A percentile compares a stretch with the other conserved stretches of the same genome.
Conservation (phyloP, 495 filamentous ascomycete genomes). For the Pseudomonodictys pantanalensis region DNA sequence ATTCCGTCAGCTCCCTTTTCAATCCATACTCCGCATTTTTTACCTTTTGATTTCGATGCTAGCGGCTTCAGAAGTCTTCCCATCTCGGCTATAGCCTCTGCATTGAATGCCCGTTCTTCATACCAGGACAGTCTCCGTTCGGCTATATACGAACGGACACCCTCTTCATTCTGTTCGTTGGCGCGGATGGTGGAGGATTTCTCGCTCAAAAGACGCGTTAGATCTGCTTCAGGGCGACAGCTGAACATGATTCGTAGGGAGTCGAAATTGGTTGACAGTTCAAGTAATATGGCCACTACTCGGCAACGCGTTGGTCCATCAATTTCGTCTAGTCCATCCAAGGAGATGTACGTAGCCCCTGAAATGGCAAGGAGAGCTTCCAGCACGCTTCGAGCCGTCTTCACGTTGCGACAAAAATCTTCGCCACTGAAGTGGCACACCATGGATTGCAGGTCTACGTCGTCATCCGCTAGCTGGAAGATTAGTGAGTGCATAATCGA, state of each 20-base stretch:
- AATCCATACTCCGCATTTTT: background rate
- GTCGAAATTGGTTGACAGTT: no score
- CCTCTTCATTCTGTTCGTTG: no score
- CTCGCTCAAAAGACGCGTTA: no score
- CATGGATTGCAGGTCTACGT: conserved; percentile 31
- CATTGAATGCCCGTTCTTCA: background rate
- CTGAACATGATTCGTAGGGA: no score
- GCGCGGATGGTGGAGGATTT: no score
- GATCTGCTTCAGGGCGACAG: no score
- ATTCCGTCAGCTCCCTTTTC: background rate
- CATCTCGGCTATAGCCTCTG: conserved; percentile 8
- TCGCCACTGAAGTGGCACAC: background rate
- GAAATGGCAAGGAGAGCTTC: conserved; percentile 1
- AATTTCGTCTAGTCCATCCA: conserved; percentile 39
- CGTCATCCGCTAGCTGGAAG: conserved; percentile 32
- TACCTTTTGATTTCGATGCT: conserved; percentile 16
- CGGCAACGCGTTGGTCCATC: conserved; percentile 29
- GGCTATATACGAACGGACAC: background rate
- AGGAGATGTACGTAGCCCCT: conserved; percentile 31
- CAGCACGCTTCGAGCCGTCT: background rate
- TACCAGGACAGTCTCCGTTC: background rate
- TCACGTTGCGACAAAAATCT: background rate
- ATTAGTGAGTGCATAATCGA: conserved; percentile 35
- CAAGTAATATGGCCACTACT: background rate
- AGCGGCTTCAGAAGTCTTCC: conserved; percentile 2